Percentiles rank a stretch among this genome's conserved stretches.
These are phyloP conservation scores for Mucor racemosus DNA, from an alignment of 371 early-diverging fungal species.

Conservation along the genomic window DNA sequence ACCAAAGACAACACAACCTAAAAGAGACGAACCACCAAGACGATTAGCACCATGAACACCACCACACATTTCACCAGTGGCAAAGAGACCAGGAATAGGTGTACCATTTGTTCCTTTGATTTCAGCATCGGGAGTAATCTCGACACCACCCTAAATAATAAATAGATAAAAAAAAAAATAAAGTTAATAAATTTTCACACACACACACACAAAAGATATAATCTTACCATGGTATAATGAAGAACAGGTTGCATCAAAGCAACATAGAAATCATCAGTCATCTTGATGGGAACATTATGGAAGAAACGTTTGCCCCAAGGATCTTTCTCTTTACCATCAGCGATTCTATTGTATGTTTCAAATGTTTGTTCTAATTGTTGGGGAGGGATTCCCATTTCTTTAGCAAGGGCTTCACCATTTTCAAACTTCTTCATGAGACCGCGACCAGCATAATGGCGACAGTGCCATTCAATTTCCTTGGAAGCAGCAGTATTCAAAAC, in stretches of 20 bases:
- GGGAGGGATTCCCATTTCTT: conserved; percentile 80
- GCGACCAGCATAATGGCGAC: conserved; percentile 92
- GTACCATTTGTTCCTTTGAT: conserved; percentile 65
- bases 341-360: conserved; percentile 81
- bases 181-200: conserved; percentile 7
- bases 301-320: conserved; percentile 94
- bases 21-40: conserved; percentile 59
- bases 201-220: not conserved
- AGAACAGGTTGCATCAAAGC: conserved; percentile 90
- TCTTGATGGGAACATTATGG: conserved; percentile 78
- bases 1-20: conserved; percentile 97
- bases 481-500: conserved; percentile 85
- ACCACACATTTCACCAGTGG: conserved; percentile 89
- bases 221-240: conserved; percentile 91
- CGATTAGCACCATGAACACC: conserved; percentile 63
- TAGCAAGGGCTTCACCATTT: conserved; percentile 76
- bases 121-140: conserved; percentile 80
- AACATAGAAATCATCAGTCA: conserved; percentile 80
- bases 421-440: conserved; percentile 85
- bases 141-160: conserved; percentile 80
- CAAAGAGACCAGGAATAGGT: conserved; percentile 87
- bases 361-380: conserved; percentile 76
- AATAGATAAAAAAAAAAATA: not conserved
- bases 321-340: conserved; percentile 72
- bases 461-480: conserved; percentile 94